Conservation (phyloP, 805 yeast genomes). For the Barnettozyma sucrosica region DNA sequence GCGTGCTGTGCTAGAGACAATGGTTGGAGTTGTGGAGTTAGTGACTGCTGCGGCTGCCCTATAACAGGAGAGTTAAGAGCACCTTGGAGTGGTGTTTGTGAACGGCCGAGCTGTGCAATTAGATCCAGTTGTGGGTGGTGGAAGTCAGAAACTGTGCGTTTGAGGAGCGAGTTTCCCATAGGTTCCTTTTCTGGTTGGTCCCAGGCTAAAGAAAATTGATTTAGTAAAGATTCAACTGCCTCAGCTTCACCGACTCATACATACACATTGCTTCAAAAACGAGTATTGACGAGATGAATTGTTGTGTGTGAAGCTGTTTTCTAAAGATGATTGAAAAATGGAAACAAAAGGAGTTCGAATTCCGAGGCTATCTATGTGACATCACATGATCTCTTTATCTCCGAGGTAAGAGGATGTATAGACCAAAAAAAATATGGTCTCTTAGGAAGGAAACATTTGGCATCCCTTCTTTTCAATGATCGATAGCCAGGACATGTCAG, state of each 20-base stretch:
- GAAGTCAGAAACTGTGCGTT: conserved; percentile 7
- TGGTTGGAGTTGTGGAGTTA: conserved; percentile 2
- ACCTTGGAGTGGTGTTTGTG: conserved; percentile 15
- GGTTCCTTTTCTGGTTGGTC: conserved; percentile 13
- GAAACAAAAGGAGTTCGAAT: not conserved
- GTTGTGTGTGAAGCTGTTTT: not conserved
- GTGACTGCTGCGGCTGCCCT: conserved; percentile 1
- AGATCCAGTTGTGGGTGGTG: conserved; percentile 7
- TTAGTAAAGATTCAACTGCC: not conserved
- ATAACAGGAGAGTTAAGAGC: conserved; percentile 11
- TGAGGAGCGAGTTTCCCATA: conserved; percentile 1
- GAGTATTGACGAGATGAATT: not conserved
- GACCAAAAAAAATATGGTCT: no score
- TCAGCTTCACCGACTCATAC: not conserved
- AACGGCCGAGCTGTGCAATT: conserved; percentile 9
- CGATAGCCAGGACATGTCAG: conserved; percentile 11
- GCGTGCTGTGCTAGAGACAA: conserved; percentile 9
- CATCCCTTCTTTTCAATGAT: not conserved
- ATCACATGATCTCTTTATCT: not conserved
- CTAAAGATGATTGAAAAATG: not conserved
- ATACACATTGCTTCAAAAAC: not conserved
- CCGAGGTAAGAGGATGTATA: not conserved
- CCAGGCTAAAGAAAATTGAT: conserved; percentile 8
- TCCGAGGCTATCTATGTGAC: not conserved
- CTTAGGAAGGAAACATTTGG: not conserved